Evolutionary conservation across 768 basidiomycete genomes (phyloP).

Genomic region (Pseudohyphozyma bogoriensis): DNA sequence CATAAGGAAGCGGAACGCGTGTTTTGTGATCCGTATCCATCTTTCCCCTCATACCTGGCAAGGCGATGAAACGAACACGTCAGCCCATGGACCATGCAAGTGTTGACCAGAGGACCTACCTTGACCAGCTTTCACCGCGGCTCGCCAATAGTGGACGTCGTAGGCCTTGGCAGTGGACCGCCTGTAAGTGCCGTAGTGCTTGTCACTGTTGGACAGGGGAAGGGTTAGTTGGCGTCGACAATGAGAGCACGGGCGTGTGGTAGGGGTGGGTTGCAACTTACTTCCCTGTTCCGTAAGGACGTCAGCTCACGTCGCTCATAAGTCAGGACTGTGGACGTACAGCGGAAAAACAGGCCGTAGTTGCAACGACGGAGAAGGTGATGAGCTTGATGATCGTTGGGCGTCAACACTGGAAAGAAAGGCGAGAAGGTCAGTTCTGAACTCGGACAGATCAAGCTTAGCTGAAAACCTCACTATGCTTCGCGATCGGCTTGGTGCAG

Average conservation of each 20-base stretch:
- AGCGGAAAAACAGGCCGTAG: background rate
- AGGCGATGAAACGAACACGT: too few relatives aligned
- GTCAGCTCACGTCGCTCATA: too few relatives aligned
- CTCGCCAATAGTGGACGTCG: background rate
- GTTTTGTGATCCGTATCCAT: too few relatives aligned
- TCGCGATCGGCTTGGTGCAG: background rate
- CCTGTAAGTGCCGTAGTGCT: background rate
- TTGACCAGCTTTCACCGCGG: background rate
- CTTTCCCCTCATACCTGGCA: too few relatives aligned
- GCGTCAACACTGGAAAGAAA: background rate
- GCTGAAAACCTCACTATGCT: too few relatives aligned
- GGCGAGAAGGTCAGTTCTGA: too few relatives aligned
- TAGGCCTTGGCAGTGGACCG: background rate
- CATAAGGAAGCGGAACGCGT: too few relatives aligned
- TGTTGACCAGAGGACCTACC: too few relatives aligned
- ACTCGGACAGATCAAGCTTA: too few relatives aligned
- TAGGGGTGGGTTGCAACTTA: background rate
- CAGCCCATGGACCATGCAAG: too few relatives aligned
- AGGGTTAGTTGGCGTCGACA: background rate
- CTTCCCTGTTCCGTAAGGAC: too few relatives aligned
- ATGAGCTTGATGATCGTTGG: background rate
- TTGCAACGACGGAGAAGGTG: background rate
- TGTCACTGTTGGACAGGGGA: background rate
- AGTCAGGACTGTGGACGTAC: background rate
- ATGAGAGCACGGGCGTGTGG: background rate